Evolutionary conservation across 495 filamentous ascomycete genomes (phyloP).

Genomic region (Gamarada debralockiae): DNA sequence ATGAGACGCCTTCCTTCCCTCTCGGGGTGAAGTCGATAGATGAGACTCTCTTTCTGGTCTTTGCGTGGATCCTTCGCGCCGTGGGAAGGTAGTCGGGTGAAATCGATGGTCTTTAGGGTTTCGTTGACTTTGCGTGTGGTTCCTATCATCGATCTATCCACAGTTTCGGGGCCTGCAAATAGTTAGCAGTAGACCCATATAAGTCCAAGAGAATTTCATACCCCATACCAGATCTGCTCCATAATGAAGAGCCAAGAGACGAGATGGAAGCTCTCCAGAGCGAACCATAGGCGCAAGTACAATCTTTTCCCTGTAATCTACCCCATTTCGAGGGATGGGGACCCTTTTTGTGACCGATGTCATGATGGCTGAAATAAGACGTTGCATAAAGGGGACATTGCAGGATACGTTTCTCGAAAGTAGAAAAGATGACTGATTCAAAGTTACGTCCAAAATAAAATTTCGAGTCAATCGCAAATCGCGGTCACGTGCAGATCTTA

Average conservation of each 20-base stretch:
- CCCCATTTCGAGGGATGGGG: conserved; percentile 80
- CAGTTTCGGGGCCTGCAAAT: conserved; percentile 75
- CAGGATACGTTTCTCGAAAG: neutral
- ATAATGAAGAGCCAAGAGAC: conserved; percentile 84
- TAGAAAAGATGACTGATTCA: neutral
- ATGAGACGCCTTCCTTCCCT: conserved; percentile 70
- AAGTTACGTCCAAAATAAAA: neutral
- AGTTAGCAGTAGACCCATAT: conserved; percentile 4
- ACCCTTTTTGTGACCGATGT: conserved; percentile 56
- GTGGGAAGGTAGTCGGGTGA: conserved; percentile 69
- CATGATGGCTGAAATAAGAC: conserved; percentile 43
- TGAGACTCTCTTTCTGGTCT: conserved; percentile 59
- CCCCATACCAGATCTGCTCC: conserved; percentile 97
- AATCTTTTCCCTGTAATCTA: conserved; percentile 89
- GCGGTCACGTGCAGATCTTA: neutral
- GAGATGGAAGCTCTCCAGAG: conserved; percentile 87
- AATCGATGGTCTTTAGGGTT: conserved; percentile 74
- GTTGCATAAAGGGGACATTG: conserved; percentile 23
- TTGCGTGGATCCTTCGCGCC: conserved; percentile 40
- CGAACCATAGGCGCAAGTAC: conserved; percentile 98
- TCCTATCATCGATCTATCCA: conserved; percentile 87
- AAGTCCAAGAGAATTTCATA: conserved; percentile 23
- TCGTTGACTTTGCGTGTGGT: conserved; percentile 71
- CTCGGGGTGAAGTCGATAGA: conserved; percentile 78
- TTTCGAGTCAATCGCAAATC: neutral